phyloP scores from a whole-genome alignment of 768 basidiomycete species.

The Leccinum subgranulosum region DNA sequence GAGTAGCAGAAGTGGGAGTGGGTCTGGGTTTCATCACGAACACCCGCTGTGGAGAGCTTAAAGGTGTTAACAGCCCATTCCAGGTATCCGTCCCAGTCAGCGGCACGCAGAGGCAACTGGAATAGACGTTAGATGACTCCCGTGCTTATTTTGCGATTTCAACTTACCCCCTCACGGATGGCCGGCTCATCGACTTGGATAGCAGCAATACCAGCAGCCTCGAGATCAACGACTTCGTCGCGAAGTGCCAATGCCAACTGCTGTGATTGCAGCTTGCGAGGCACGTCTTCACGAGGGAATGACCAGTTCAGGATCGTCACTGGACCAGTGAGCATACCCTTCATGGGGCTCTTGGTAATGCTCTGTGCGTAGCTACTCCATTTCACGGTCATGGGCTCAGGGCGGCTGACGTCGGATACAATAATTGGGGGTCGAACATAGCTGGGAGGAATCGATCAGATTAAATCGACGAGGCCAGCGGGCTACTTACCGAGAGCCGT shows the following conservation, averaged over 20 bases:
- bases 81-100: constrained; percentile 96
- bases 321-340: constrained; percentile 98
- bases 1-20: constrained; percentile 99
- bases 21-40: constrained; percentile 89
- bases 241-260: constrained; percentile 97
- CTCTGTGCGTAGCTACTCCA: constrained; percentile 98
- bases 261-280: constrained; percentile 95
- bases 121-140: constrained; percentile 1
- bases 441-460: constrained; percentile 33
- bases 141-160: neutral
- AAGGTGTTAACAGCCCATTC: constrained; percentile 99
- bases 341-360: constrained; percentile 91
- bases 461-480: constrained; percentile 4
- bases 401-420: constrained; percentile 95
- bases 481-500: constrained; percentile 84
- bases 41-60: constrained; percentile 95
- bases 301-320: constrained; percentile 99
- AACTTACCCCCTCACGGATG: constrained; percentile 92
- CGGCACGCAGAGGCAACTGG: constrained; percentile 91
- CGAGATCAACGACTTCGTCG: constrained; percentile 96
- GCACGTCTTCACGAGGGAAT: constrained; percentile 98
- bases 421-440: constrained; percentile 99
- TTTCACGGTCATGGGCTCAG: constrained; percentile 89
- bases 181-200: constrained; percentile 99
- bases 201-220: constrained; percentile 93